phyloP scores from a whole-genome alignment of 352 stramenopile species.

The Pythium volutum region DNA sequence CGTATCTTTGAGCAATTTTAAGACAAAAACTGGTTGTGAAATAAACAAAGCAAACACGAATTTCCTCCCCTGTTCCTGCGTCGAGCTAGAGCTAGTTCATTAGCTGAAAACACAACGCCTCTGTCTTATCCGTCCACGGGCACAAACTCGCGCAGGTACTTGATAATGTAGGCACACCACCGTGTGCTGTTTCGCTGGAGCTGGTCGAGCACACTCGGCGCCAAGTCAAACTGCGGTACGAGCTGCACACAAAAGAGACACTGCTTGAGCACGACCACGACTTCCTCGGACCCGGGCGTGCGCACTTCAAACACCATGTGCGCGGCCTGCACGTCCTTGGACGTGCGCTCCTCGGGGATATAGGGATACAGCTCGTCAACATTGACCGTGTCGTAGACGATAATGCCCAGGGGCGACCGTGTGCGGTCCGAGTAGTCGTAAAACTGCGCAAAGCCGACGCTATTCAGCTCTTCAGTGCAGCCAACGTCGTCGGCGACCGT shows the following conservation, averaged over 20 bases:
- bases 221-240: slow-evolving; percentile 11
- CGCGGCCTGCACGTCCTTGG: slow-evolving; percentile 30
- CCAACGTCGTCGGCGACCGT: slow-evolving; percentile 21
- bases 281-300: not conserved
- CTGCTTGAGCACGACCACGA: slow-evolving; percentile 22
- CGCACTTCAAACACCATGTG: slow-evolving; percentile 15
- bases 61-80: too few species aligned
- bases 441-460: slow-evolving; percentile 23
- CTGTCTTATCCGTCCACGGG: too few species aligned
- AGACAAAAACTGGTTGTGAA: too few species aligned
- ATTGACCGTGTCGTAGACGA: slow-evolving; percentile 45
- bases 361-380: slow-evolving; percentile 52
- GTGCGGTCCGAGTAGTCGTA: not conserved
- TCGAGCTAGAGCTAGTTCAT: too few species aligned
- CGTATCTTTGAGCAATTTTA: too few species aligned
- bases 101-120: too few species aligned
- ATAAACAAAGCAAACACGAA: too few species aligned
- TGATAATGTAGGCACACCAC: slow-evolving; percentile 9
- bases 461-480: slow-evolving; percentile 38
- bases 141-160: not conserved
- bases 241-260: slow-evolving; percentile 15
- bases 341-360: slow-evolving; percentile 32
- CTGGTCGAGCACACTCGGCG: slow-evolving; percentile 2
- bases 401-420: slow-evolving; percentile 23
- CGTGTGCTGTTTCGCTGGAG: slow-evolving; percentile 14